Evolutionary conservation across 2,329 filamentous ascomycete genomes (phyloP).

Genomic region (Nakataea oryzae): DNA sequence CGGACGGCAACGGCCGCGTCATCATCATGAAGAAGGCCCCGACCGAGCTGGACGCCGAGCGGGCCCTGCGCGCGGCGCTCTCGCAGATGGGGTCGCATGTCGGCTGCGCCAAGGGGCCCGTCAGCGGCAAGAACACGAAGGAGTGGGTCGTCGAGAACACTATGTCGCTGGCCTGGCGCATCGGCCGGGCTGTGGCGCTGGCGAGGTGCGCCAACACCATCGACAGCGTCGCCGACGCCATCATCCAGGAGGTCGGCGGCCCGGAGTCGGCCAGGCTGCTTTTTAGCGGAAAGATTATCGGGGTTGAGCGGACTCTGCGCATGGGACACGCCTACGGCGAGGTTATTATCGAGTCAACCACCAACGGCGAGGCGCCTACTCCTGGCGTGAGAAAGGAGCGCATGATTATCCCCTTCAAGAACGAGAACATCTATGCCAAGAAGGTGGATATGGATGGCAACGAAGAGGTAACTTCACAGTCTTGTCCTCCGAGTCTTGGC

Average conservation of each 20-base stretch:
- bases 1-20: conserved; percentile 41
- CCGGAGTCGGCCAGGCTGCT: conserved; percentile 40
- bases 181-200: conserved; percentile 47
- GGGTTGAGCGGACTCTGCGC: conserved; percentile 43
- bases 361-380: conserved; percentile 16
- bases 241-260: conserved; percentile 48
- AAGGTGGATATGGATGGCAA: conserved; percentile 19
- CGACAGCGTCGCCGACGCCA: conserved; percentile 43
- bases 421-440: conserved; percentile 54
- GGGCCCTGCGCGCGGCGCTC: conserved; percentile 39
- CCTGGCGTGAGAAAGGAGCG: conserved; percentile 7
- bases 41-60: conserved; percentile 36
- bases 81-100: conserved; percentile 44
- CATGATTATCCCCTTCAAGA: conserved; percentile 62
- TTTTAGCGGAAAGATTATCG: conserved; percentile 53
- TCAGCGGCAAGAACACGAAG: conserved; percentile 36
- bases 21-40: conserved; percentile 35
- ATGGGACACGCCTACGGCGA: conserved; percentile 51
- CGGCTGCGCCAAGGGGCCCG: conserved; percentile 35
- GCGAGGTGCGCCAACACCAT: conserved; percentile 37
- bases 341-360: conserved; percentile 41
- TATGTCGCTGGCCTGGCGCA: conserved; percentile 43
- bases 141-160: conserved; percentile 41
- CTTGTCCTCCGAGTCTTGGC: background rate
- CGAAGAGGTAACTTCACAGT: conserved; percentile 6